Evolutionary conservation across 169 alveolate species (phyloP), one percentile per base, ranked within the genome.

Genomic region (Amoebophrya sp.): DNA sequence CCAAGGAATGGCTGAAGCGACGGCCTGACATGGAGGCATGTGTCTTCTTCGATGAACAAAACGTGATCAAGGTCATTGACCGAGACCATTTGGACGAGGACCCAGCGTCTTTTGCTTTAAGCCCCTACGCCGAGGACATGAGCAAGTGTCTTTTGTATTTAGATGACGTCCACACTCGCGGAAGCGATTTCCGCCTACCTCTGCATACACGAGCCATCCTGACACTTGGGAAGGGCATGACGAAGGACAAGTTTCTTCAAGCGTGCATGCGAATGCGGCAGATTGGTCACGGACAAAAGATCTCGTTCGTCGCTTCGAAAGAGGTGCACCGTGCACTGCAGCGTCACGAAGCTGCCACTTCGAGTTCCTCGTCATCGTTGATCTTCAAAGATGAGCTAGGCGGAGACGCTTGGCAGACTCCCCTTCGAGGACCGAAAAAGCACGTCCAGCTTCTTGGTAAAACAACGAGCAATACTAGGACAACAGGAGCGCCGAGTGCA

Each of bases 181-280:
- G 92, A 0, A 54, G 65, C 0, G 92, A 90, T 54, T 90, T 90
- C 41, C 92, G 89, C 55, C 54, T 90, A 3, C 26, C 53, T 0
- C 34, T 38, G 2, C 41, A 47, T 26, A 90, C 89, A 36, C 38
- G 65, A 2, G 90, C 92, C 41, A 41, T 41, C 0, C 55, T 90
- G 65, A 90, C 92, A 6, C 40, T 90, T 0, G 92, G 92, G 18
- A 47, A 89, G 24, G 40, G 92, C 14, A 90, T 90, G 92, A 78
- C 54, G 89, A 90, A 90, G 92, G 92, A 90, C 76, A 90, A 90
- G 89, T 47, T 90, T 33, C 55, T 90, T 0, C 92, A 90, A 26
- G 36, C 92, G 26, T 90, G 92, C 89, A 90, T 90, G 92, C 89
- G 92, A 34, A 90, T 90, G 92, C 90, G 92, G 3, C 89, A 47